Base-by-base conservation (phyloP, 768 basidiomycete genomes). In the Xanthoconium stramineum region DNA sequence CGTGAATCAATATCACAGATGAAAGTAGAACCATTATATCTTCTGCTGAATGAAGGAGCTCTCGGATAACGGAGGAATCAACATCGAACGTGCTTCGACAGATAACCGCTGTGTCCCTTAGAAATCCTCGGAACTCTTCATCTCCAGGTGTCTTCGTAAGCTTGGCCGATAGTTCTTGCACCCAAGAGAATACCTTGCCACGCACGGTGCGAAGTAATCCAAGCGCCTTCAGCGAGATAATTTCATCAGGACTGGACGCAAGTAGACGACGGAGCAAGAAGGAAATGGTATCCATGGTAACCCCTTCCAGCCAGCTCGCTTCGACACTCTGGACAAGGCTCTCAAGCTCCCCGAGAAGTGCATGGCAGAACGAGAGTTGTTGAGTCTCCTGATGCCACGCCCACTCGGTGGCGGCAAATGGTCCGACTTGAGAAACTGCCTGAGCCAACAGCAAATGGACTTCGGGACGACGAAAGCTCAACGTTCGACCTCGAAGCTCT, bases 401-500 rank as follows among this genome's bases (percentile, higher is more conserved):
- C 50, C 68, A 56, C 19, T 40, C 50, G 12, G 20, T 51, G 1
- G 53, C 38, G 2, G 47, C 58, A 7, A 65, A n/a, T 0, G 65
- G 68, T 32, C 80, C 80, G 5, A 76, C 65, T 56, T 84, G 79
- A 55, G 72, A 75, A 2, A 69, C 71, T 19, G 80, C 71, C 52
- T 82, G 83, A 11, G 62, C 67, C 2, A 83, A 24, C 0, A 83
- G 67, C 0, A 70, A 52, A 55, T 80, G 72, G 0, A 83, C 76
- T 17, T 75, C 76, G 0, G 69, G 67, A 9, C 61, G 53, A 24
- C 69, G 65, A 53, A 84, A 76, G 10, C 69, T 73, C 52, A 84
- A 58, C 0, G 61, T 59, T 20, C 72, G 68, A 8, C 70, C 69
- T 8, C 71, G 69, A n/a, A 83, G 58, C 57, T 79, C 79, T n/a